phyloP scores from a whole-genome alignment of 805 yeast genomes.

The Suhomyces faveliae region DNA sequence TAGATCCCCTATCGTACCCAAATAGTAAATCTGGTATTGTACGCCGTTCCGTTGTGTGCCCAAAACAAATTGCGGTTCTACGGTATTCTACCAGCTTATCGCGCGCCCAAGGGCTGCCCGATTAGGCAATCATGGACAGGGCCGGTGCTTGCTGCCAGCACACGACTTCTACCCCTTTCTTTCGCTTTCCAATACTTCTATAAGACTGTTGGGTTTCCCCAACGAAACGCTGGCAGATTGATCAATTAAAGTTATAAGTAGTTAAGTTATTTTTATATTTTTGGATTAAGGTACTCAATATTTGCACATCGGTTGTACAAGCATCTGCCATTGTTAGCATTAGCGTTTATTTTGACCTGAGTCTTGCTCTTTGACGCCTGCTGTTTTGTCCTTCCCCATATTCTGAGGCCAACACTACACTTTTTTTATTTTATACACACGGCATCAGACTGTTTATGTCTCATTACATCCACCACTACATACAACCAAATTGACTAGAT shows the following conservation, averaged over 20 bases:
- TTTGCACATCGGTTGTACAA: not conserved
- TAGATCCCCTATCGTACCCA: not conserved
- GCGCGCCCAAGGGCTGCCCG: slow-evolving; percentile 1
- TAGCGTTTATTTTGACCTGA: not conserved
- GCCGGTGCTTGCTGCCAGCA: not conserved
- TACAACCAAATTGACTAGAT: not conserved
- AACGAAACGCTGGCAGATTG: not conserved
- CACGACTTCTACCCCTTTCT: slow-evolving; percentile 7
- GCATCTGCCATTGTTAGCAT: not conserved
- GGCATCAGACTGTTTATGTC: not conserved
- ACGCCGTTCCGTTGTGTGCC: not conserved
- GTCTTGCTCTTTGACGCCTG: not conserved
- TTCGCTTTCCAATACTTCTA: not conserved
- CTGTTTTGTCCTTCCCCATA: not conserved
- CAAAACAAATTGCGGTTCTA: not conserved
- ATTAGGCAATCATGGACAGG: not conserved
- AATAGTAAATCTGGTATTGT: not conserved
- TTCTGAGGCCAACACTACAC: not conserved
- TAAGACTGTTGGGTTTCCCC: not conserved
- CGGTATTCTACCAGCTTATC: not conserved
- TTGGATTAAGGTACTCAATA: not conserved
- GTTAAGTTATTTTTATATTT: not conserved
- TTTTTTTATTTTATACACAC: not conserved
- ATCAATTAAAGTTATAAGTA: not conserved
- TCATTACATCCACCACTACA: not conserved